A percentile compares a stretch with the other conserved stretches of the same genome.
phyloP scores from a whole-genome alignment of 768 basidiomycete genomes.

The Pulveroboletus sp. region DNA sequence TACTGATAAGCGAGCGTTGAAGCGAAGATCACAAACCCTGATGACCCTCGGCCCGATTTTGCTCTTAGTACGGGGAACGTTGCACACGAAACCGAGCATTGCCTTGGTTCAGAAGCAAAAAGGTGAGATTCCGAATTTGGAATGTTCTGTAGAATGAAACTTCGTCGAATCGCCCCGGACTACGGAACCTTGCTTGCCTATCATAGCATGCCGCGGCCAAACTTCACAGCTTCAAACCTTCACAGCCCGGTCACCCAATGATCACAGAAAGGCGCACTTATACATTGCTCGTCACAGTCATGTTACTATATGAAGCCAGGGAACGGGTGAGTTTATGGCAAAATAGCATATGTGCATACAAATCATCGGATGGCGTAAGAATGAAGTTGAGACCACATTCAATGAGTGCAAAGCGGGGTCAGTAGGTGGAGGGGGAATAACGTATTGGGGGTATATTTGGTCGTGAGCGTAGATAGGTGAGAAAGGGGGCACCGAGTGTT shows the following conservation, averaged over 20 bases:
- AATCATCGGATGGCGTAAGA: conserved; percentile 26
- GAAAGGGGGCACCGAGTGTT: conserved; percentile 13
- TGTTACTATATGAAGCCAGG: conserved; percentile 2
- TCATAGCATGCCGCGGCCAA: conserved; percentile 15
- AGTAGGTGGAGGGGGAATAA: conserved; percentile 30
- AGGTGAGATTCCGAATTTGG: conserved; percentile 21
- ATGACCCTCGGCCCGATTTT: conserved; percentile 3
- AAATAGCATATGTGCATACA: conserved; percentile 27
- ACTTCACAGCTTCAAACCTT: conserved; percentile 4
- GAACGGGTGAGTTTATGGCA: conserved; percentile 4
- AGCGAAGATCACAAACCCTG: conserved; percentile 7
- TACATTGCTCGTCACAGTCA: conserved; percentile 15
- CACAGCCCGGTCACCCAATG: conserved; percentile 5
- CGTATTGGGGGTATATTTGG: conserved; percentile 33
- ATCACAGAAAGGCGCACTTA: conserved; percentile 6
- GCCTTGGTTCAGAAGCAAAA: conserved; percentile 10
- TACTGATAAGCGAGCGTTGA: conserved; percentile 13
- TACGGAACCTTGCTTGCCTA: conserved; percentile 8
- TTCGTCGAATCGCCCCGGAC: conserved; percentile 7
- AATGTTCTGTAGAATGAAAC: conserved; percentile 25
- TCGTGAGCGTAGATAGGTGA: conserved; percentile 15
- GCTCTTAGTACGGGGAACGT: background rate
- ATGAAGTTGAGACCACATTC: conserved; percentile 3
- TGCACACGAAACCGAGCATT: conserved; percentile 16
- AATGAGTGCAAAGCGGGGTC: conserved; percentile 15